phyloP scores from a whole-genome alignment of 441 rosid genomes.

The Breynia disticha region DNA sequence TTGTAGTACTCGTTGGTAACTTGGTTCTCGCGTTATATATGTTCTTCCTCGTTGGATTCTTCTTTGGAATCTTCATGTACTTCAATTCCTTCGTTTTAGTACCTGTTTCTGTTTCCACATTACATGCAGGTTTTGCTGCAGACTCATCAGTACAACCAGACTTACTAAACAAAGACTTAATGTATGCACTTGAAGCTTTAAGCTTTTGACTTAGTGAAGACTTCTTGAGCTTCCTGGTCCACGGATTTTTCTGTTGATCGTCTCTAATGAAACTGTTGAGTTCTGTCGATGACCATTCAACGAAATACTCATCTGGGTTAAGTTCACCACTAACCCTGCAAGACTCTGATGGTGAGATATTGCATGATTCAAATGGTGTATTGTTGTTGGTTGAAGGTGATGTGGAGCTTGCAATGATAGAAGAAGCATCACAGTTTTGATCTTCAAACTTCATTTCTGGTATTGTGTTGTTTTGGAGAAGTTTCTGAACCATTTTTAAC shows the following conservation, averaged over 20 bases:
- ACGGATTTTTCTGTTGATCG: conserved; percentile 24
- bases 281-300: conserved; percentile 61
- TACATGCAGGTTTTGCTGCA: conserved; percentile 25
- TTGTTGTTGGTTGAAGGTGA: conserved; percentile 23
- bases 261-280: conserved; percentile 26
- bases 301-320: conserved; percentile 40
- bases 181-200: conserved; percentile 56
- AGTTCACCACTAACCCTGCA: conserved; percentile 50
- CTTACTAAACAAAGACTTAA: conserved; percentile 51
- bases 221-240: conserved; percentile 56
- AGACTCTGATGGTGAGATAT: conserved; percentile 41
- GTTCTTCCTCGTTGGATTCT: conserved; percentile 23
- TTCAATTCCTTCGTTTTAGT: conserved; percentile 18
- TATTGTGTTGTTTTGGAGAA: conserved; percentile 34
- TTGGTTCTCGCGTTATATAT: conserved; percentile 14
- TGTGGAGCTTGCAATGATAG: conserved; percentile 12
- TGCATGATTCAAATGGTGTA: conserved; percentile 27
- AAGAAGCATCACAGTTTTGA: conserved; percentile 16
- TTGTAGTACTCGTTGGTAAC: conserved; percentile 6
- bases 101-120: conserved; percentile 14
- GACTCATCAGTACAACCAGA: conserved; percentile 49
- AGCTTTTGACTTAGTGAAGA: conserved; percentile 49
- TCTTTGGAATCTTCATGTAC: conserved; percentile 26
- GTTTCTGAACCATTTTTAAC: conserved; percentile 61
- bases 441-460: conserved; percentile 13